Percentiles rank a stretch among this genome's conserved stretches.
These are phyloP conservation scores for Hyaloscypha variabilis DNA, from an alignment of 495 filamentous ascomycete species.

Conservation along the genomic window DNA sequence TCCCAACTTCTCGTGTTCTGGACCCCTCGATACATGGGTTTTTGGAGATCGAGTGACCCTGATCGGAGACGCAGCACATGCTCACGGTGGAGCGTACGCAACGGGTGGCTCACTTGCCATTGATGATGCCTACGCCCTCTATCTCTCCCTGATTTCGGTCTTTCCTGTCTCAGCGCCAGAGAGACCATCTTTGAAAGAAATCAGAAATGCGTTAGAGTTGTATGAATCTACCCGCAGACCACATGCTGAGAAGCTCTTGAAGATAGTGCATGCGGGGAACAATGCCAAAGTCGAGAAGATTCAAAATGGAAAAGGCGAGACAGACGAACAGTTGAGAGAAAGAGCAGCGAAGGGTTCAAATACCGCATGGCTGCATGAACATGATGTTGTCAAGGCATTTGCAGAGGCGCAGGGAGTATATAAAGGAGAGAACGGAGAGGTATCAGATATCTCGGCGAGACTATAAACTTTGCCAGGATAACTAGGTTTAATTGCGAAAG, in stretches of 20 bases:
- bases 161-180: constrained; percentile 25
- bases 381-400: constrained; percentile 49
- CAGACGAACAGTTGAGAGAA: constrained; percentile 37
- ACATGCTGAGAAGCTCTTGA: constrained; percentile 42
- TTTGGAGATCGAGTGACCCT: constrained; percentile 43
- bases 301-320: constrained; percentile 31
- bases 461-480: no score
- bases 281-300: constrained; percentile 30
- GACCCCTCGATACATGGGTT: constrained; percentile 44
- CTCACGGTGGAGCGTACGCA: constrained; percentile 53
- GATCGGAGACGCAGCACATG: constrained; percentile 51
- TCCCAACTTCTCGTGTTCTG: constrained; percentile 44
- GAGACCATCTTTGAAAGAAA: constrained; percentile 28
- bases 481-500: no score
- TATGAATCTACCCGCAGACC: constrained; percentile 42
- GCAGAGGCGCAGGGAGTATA: not conserved
- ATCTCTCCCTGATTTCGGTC: constrained; percentile 31
- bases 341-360: constrained; percentile 39
- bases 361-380: constrained; percentile 46
- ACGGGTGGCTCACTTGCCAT: constrained; percentile 54
- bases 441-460: not conserved
- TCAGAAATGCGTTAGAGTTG: constrained; percentile 38
- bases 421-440: not conserved
- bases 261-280: constrained; percentile 41
- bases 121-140: constrained; percentile 44